A percentile compares a stretch with the other conserved stretches of the same genome.
Evolutionary conservation across 805 yeast species (phyloP).

Genomic region (Sungouiozyma intestinalis): DNA sequence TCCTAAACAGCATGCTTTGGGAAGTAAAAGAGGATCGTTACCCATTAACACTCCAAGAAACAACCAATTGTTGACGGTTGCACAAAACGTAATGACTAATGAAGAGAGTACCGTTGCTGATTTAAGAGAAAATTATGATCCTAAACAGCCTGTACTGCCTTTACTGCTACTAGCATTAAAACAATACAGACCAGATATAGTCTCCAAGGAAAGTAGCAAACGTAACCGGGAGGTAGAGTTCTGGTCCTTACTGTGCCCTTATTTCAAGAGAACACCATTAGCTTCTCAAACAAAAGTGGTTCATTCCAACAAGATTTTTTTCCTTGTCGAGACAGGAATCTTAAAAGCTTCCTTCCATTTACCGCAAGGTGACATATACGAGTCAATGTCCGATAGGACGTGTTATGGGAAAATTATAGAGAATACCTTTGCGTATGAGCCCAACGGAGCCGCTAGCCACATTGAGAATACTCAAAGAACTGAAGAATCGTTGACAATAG

Average conservation of each 20-base stretch:
- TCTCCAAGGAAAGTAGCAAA: conserved; percentile 18
- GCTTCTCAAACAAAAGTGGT: conserved; percentile 38
- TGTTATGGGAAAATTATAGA: conserved; percentile 38
- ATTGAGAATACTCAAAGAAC: not conserved
- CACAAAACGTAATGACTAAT: conserved; percentile 25
- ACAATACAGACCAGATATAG: conserved; percentile 19
- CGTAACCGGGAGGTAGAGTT: conserved; percentile 37
- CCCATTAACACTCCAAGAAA: conserved; percentile 34
- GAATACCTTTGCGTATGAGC: not conserved
- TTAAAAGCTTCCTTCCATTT: conserved; percentile 43
- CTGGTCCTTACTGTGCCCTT: conserved; percentile 57
- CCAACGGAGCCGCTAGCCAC: not conserved
- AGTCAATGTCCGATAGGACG: conserved; percentile 43
- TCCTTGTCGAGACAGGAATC: conserved; percentile 49
- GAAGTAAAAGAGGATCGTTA: conserved; percentile 5
- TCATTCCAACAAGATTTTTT: conserved; percentile 32
- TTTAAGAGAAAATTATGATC: conserved; percentile 11
- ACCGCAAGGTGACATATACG: conserved; percentile 32
- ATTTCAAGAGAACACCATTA: conserved; percentile 40
- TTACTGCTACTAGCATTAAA: conserved; percentile 22
- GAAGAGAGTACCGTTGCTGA: conserved; percentile 21
- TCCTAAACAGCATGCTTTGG: not conserved
- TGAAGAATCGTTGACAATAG: conserved; percentile 29
- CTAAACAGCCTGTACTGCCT: conserved; percentile 18
- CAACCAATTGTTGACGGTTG: conserved; percentile 32